These are phyloP conservation scores for Schwanniomyces etchellsii DNA, from an alignment of 1,139 yeast genomes.

Conservation along the genomic window DNA sequence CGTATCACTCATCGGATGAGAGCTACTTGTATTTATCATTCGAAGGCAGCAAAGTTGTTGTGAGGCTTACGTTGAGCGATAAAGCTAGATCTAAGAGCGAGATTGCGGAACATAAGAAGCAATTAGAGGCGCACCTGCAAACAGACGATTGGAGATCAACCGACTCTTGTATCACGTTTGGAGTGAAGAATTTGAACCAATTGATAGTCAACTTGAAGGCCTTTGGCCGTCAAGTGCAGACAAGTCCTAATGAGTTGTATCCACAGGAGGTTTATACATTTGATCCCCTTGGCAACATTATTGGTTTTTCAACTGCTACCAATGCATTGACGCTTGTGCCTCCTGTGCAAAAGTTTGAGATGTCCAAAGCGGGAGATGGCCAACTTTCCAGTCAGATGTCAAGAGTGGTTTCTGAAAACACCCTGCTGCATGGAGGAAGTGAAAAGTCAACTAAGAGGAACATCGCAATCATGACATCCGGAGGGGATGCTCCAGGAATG, in stretches of 20 bases:
- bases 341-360: constrained; percentile 17
- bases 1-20: constrained; percentile 19
- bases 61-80: constrained; percentile 21
- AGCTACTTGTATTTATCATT: constrained; percentile 25
- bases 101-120: constrained; percentile 17
- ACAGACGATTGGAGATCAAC: constrained; percentile 46
- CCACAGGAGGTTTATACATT: constrained; percentile 64
- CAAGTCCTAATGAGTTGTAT: constrained; percentile 56
- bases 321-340: constrained; percentile 56
- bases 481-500: constrained; percentile 89
- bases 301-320: constrained; percentile 59
- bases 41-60: constrained; percentile 23
- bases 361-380: constrained; percentile 2
- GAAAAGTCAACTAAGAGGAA: constrained; percentile 27
- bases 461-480: constrained; percentile 82
- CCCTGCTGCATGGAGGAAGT: neutral
- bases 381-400: constrained; percentile 4
- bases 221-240: constrained; percentile 24
- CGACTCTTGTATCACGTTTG: constrained; percentile 35
- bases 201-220: constrained; percentile 27
- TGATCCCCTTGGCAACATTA: constrained; percentile 62
- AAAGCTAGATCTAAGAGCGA: constrained; percentile 23
- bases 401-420: constrained; percentile 6
- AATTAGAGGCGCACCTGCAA: constrained; percentile 2
- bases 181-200: constrained; percentile 26